Percentiles rank a stretch among this genome's conserved stretches.
phyloP scores from a whole-genome alignment of 768 basidiomycete genomes.

The Saitozyma sp. region DNA sequence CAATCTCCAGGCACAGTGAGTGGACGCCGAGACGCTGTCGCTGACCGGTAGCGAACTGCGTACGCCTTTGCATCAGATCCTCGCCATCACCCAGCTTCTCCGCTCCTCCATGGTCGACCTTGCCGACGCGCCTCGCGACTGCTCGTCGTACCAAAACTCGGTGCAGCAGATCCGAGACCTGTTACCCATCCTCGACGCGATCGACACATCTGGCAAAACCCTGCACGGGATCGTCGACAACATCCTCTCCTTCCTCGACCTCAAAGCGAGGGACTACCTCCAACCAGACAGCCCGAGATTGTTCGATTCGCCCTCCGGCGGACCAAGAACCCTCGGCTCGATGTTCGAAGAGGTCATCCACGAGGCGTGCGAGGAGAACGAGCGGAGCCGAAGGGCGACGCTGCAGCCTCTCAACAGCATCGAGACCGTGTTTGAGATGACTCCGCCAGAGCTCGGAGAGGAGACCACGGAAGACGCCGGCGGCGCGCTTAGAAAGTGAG shows the following conservation, averaged over 20 bases:
- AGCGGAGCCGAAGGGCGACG: conserved; percentile 18
- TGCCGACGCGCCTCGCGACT: conserved; percentile 16
- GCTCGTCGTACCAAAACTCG: conserved; percentile 18
- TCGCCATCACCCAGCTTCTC: conserved; percentile 43
- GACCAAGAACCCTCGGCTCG: conserved; percentile 27
- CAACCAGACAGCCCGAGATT: conserved; percentile 5
- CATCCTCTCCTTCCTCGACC: conserved; percentile 47
- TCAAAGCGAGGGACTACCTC: conserved; percentile 29
- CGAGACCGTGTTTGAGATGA: conserved; percentile 48
- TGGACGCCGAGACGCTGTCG: not conserved
- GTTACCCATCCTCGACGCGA: conserved; percentile 44
- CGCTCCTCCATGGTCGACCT: conserved; percentile 40
- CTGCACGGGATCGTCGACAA: conserved; percentile 50
- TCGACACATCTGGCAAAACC: conserved; percentile 44
- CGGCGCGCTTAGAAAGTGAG: conserved; percentile 42
- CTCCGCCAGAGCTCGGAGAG: conserved; percentile 42
- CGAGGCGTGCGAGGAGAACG: conserved; percentile 34
- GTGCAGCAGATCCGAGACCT: conserved; percentile 40
- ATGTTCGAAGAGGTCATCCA: conserved; percentile 44
- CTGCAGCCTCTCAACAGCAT: conserved; percentile 25
- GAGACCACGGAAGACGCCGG: conserved; percentile 40
- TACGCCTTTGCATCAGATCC: conserved; percentile 48
- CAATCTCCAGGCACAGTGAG: conserved; percentile 50
- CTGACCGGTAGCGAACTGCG: conserved; percentile 39
- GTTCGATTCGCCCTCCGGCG: conserved; percentile 11